A percentile compares a stretch with the other conserved stretches of the same genome.
phyloP scores from a whole-genome alignment of 495 filamentous ascomycete species.

The Aspergillus affinis region DNA sequence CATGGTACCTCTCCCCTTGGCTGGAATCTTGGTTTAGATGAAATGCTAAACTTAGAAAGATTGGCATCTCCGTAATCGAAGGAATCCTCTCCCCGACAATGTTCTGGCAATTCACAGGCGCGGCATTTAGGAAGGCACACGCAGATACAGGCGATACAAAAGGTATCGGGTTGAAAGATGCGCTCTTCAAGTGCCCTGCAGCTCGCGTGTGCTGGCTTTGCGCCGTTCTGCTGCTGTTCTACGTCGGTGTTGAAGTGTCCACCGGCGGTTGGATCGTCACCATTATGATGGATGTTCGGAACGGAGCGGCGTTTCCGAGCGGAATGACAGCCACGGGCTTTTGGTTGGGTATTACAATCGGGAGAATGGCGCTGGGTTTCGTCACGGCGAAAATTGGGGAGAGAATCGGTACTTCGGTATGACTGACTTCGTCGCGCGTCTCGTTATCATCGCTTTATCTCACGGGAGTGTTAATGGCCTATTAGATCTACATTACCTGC shows the following conservation, averaged over 20 bases:
- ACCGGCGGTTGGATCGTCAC: slow-evolving; percentile 67
- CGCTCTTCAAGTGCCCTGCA: background rate
- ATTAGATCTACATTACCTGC: slow-evolving; percentile 48
- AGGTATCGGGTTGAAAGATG: slow-evolving; percentile 24
- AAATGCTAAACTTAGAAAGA: background rate
- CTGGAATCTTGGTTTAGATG: background rate
- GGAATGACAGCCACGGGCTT: slow-evolving; percentile 61
- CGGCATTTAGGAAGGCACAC: slow-evolving; percentile 25
- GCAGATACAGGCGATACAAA: slow-evolving; percentile 16
- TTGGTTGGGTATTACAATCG: slow-evolving; percentile 59
- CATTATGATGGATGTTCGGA: slow-evolving; percentile 55
- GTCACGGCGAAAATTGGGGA: slow-evolving; percentile 56
- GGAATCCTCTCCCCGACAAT: slow-evolving; percentile 46
- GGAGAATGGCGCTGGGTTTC: slow-evolving; percentile 56
- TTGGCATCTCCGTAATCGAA: slow-evolving; percentile 56
- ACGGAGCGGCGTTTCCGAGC: slow-evolving; percentile 48
- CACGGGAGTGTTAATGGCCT: too few relatives aligned
- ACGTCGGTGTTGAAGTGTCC: slow-evolving; percentile 75
- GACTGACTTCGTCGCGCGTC: background rate
- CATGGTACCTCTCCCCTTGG: slow-evolving; percentile 33
- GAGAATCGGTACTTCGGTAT: slow-evolving; percentile 21
- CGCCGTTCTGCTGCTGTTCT: slow-evolving; percentile 66
- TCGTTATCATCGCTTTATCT: too few relatives aligned
- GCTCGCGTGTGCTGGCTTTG: slow-evolving; percentile 65
- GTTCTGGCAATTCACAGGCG: slow-evolving; percentile 58